Percentiles rank a stretch among this genome's conserved stretches.
Conservation (phyloP, 768 basidiomycete species). For the Tylopilus sp. region DNA sequence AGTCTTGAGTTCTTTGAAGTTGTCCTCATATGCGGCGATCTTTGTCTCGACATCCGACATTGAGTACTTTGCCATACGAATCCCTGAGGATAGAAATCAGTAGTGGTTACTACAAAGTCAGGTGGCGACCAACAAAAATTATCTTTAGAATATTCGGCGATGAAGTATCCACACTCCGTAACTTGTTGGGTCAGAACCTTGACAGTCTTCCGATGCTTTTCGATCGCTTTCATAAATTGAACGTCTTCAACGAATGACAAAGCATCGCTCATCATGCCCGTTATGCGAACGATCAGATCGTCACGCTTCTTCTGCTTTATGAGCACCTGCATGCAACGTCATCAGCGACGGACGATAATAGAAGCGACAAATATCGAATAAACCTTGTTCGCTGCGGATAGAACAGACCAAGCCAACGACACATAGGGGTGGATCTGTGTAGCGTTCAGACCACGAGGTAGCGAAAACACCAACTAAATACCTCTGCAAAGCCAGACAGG, state of each 20-base stretch:
- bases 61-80: not conserved
- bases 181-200: not conserved
- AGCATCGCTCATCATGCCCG: not conserved
- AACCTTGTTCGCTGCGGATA: not conserved
- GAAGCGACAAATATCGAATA: not conserved
- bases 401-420: not conserved
- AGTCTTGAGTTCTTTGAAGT: not conserved
- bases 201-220: not conserved
- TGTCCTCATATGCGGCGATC: not conserved
- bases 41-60: not conserved
- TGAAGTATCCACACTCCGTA: slow-evolving; percentile 4
- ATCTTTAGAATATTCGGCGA: not conserved
- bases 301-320: not conserved
- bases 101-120: not conserved
- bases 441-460: not conserved
- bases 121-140: not conserved
- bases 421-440: not conserved
- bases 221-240: not conserved
- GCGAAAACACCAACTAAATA: not conserved
- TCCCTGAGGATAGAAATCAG: not conserved
- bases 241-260: not conserved
- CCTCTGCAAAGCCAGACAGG: not conserved
- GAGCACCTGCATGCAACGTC: not conserved
- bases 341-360: not conserved
- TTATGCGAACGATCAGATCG: not conserved